A percentile compares a stretch with the other conserved stretches of the same genome.
Evolutionary conservation across 2,329 filamentous ascomycete genomes (phyloP).

Genomic region (Penicillium expansum): DNA sequence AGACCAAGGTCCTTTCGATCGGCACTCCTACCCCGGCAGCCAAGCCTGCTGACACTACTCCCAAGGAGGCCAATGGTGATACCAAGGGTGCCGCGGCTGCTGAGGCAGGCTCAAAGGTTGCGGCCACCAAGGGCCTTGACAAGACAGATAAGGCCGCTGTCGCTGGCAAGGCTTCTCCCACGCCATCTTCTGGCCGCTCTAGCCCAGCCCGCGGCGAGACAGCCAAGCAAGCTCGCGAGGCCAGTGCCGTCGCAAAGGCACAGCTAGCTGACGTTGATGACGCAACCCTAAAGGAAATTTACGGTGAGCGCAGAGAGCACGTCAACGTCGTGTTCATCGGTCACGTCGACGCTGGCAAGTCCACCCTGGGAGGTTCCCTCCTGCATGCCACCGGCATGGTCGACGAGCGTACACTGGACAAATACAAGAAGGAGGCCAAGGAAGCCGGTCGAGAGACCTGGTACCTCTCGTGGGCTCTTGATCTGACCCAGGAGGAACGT

Average conservation of each 20-base stretch:
- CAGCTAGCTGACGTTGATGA: conserved; percentile 78
- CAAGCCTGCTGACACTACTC: conserved; percentile 51
- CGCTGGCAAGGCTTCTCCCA: conserved; percentile 74
- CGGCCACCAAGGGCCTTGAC: conserved; percentile 84
- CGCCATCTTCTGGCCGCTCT: conserved; percentile 77
- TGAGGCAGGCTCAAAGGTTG: conserved; percentile 74
- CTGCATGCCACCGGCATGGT: conserved; percentile 96
- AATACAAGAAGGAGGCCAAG: conserved; percentile 96
- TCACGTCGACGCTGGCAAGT: conserved; percentile 98
- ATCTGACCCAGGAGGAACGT: conserved; percentile 94
- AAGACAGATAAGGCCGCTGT: conserved; percentile 69
- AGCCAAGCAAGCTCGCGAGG: conserved; percentile 62
- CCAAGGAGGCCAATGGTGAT: conserved; percentile 42
- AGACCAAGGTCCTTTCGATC: conserved; percentile 75
- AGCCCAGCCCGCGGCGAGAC: conserved; percentile 66
- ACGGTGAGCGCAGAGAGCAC: conserved; percentile 72
- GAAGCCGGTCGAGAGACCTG: conserved; percentile 95
- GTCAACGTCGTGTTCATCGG: conserved; percentile 98
- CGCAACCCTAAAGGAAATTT: conserved; percentile 87
- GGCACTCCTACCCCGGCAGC: conserved; percentile 50
- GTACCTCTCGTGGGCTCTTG: conserved; percentile 98
- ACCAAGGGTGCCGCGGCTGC: conserved; percentile 49
- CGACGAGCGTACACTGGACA: conserved; percentile 97
- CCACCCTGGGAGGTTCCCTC: conserved; percentile 89
- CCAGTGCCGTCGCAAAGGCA: conserved; percentile 80